phyloP scores from a whole-genome alignment of 768 basidiomycete genomes.

The Fistulinella prunicolor region DNA sequence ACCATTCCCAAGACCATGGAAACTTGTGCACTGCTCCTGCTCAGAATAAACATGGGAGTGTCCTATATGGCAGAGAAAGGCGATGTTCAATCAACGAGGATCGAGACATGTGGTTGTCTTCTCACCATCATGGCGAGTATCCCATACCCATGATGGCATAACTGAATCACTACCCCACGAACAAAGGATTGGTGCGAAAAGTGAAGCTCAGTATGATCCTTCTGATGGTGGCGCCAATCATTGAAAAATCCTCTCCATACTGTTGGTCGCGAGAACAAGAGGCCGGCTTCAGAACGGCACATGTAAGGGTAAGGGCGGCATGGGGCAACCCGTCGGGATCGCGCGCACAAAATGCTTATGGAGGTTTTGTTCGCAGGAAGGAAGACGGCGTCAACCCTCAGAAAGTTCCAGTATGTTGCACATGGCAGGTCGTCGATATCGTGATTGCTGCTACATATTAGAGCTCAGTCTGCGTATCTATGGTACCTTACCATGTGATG shows the following conservation, averaged over 20 bases:
- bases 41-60: not conserved
- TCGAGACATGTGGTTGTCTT: not conserved
- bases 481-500: too few relatives aligned
- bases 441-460: too few relatives aligned
- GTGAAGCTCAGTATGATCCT: not conserved
- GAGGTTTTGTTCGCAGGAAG: too few relatives aligned
- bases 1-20: not conserved
- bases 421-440: too few relatives aligned
- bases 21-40: not conserved
- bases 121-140: not conserved
- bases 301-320: too few relatives aligned
- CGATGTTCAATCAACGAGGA: not conserved
- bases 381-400: too few relatives aligned
- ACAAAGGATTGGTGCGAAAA: not conserved
- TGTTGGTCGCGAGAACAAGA: not conserved
- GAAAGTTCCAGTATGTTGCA: too few relatives aligned
- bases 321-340: too few relatives aligned
- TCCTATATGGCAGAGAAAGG: not conserved
- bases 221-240: not conserved
- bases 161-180: not conserved
- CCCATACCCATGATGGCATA: not conserved
- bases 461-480: too few relatives aligned
- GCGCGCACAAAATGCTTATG: too few relatives aligned
- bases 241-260: not conserved
- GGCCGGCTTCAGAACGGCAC: too few relatives aligned